Percentiles rank a stretch among this genome's conserved stretches.
Conservation (phyloP, 1,139 yeast species). For the Pichia sp. region DNA sequence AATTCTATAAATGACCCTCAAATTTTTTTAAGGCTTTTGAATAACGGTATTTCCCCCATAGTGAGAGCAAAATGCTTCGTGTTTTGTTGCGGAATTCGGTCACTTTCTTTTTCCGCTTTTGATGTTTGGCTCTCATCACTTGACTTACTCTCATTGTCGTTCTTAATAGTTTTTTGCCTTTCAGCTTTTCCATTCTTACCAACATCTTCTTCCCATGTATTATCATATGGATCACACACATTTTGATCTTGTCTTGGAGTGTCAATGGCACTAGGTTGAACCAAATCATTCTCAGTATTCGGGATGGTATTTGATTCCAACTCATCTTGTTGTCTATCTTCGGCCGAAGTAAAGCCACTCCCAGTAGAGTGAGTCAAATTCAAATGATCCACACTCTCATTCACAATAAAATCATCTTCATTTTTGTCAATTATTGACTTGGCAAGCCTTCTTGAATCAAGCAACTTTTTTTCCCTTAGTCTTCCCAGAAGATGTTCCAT, state of each 20-base stretch:
- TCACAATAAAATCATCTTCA: not conserved
- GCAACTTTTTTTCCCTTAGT: conserved; percentile 21
- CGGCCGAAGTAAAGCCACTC: too few relatives aligned
- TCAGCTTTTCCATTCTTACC: not conserved
- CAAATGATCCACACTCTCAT: not conserved
- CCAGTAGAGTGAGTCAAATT: not conserved
- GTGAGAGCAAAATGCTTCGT: not conserved
- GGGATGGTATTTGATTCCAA: too few relatives aligned
- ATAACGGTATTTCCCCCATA: not conserved
- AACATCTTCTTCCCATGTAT: not conserved
- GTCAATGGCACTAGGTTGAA: too few relatives aligned
- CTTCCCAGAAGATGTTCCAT: conserved; percentile 26
- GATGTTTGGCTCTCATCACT: too few relatives aligned
- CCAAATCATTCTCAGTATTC: too few relatives aligned
- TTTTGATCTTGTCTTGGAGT: not conserved
- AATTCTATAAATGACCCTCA: not conserved
- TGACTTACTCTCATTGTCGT: too few relatives aligned
- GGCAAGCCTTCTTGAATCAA: conserved; percentile 13
- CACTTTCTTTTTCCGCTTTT: too few relatives aligned
- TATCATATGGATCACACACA: not conserved
- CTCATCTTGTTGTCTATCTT: too few relatives aligned
- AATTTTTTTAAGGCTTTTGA: not conserved
- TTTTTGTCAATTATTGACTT: not conserved
- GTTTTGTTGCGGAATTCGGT: not conserved
- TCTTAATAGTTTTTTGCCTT: too few relatives aligned